A percentile compares a stretch with the other conserved stretches of the same genome.
These are phyloP conservation scores for Salinomyces thailandicus DNA, from an alignment of 2,329 filamentous ascomycete species.

Conservation along the genomic window DNA sequence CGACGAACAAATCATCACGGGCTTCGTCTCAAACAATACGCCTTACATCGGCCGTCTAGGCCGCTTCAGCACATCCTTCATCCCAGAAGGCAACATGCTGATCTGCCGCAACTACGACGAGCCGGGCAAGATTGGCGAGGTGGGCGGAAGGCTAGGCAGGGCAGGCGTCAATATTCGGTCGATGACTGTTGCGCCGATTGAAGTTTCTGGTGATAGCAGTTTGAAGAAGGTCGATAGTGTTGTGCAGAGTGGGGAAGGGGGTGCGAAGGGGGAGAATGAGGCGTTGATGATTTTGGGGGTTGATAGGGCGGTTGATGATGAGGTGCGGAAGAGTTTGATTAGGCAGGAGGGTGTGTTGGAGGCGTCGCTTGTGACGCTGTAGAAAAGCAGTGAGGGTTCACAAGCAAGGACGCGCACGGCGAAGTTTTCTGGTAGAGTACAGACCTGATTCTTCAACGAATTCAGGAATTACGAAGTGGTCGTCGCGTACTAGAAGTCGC, in stretches of 20 bases:
- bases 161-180: conserved; percentile 68
- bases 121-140: conserved; percentile 71
- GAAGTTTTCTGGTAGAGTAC: no score
- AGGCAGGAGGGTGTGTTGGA: conserved; percentile 43
- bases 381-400: conserved; percentile 7
- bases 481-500: no score
- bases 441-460: no score
- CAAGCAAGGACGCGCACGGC: no score
- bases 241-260: conserved; percentile 17
- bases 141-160: conserved; percentile 59
- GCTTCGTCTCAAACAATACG: conserved; percentile 54
- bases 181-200: conserved; percentile 61
- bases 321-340: conserved; percentile 42
- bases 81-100: conserved; percentile 62
- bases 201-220: conserved; percentile 20
- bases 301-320: conserved; percentile 51
- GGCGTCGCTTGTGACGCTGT: conserved; percentile 42
- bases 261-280: conserved; percentile 42
- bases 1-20: conserved; percentile 48
- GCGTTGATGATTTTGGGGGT: conserved; percentile 76
- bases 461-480: no score
- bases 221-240: conserved; percentile 8
- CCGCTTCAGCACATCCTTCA: conserved; percentile 63
- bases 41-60: conserved; percentile 63
- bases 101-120: conserved; percentile 73